A percentile compares a stretch with the other conserved stretches of the same genome.
Conservation (phyloP, 768 basidiomycete species). For the Podaxis mareebaensis region DNA sequence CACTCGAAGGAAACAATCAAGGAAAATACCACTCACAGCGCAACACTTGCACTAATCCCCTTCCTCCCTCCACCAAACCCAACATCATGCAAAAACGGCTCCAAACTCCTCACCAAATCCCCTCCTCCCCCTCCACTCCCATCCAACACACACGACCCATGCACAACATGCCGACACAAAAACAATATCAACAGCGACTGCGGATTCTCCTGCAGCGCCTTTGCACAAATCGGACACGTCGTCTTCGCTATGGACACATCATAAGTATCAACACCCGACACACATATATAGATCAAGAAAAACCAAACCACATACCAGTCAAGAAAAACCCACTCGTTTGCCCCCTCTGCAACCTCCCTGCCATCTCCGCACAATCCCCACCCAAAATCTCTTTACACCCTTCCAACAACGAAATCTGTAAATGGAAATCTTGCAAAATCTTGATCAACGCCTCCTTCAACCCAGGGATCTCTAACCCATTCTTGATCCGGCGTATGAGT, state of each 20-base stretch:
- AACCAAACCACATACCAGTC: constrained; percentile 51
- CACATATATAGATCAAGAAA: not conserved
- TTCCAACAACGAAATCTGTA: constrained; percentile 90
- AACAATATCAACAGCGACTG: constrained; percentile 72
- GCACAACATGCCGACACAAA: constrained; percentile 87
- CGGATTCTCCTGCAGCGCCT: constrained; percentile 56
- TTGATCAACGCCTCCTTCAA: constrained; percentile 94
- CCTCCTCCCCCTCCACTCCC: constrained; percentile 56
- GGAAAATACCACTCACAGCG: constrained; percentile 58
- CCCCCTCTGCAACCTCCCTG: constrained; percentile 63
- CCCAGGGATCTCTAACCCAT: constrained; percentile 95
- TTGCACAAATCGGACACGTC: constrained; percentile 66
- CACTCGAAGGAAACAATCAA: not conserved
- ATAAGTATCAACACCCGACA: not conserved
- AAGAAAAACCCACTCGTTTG: constrained; percentile 83
- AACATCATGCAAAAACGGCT: constrained; percentile 13
- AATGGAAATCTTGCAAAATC: constrained; percentile 94
- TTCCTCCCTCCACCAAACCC: constrained; percentile 36
- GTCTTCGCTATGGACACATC: constrained; percentile 48
- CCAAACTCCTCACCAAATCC: constrained; percentile 27
- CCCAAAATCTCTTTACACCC: constrained; percentile 88
- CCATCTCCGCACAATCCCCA: constrained; percentile 77
- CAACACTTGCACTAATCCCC: constrained; percentile 70
- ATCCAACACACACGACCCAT: constrained; percentile 72
- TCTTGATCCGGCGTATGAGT: constrained; percentile 91